Conservation (phyloP, 768 basidiomycete genomes). For the Termitomyces sp. region DNA sequence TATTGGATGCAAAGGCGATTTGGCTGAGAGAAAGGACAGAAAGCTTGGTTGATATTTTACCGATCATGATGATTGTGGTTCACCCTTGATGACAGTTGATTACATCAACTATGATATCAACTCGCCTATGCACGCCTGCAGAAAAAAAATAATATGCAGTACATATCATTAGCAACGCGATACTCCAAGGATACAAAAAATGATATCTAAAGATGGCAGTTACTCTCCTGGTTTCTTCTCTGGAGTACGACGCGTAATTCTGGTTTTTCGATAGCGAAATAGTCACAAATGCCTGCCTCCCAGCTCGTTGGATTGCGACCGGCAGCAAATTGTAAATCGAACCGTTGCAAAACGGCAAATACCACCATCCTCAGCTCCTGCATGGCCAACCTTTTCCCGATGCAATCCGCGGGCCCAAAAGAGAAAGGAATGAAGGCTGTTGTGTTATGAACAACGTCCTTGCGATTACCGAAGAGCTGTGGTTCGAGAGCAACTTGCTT, state of each 20-base stretch:
- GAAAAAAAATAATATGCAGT: not conserved
- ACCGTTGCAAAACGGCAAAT: conserved; percentile 22
- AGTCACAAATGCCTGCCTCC: conserved; percentile 22
- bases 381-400: conserved; percentile 32
- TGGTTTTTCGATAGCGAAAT: conserved; percentile 25
- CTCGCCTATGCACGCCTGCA: not conserved
- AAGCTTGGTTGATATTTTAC: not conserved
- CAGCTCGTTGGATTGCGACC: conserved; percentile 19
- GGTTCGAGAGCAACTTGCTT: conserved; percentile 14
- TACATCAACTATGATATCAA: not conserved
- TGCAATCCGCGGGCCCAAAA: conserved; percentile 45
- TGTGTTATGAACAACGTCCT: conserved; percentile 16
- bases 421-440: conserved; percentile 32
- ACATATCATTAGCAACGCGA: not conserved
- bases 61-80: not conserved
- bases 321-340: conserved; percentile 22
- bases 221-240: too few relatives aligned
- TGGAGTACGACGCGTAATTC: conserved; percentile 17
- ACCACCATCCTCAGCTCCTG: conserved; percentile 27
- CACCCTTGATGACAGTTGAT: not conserved
- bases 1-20: not conserved
- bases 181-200: not conserved
- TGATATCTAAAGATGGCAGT: not conserved
- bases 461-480: conserved; percentile 9
- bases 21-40: not conserved